A percentile compares a stretch with the other conserved stretches of the same genome.
Evolutionary conservation across 495 filamentous ascomycete genomes (phyloP).

Genomic region (Immersiella caudata): DNA sequence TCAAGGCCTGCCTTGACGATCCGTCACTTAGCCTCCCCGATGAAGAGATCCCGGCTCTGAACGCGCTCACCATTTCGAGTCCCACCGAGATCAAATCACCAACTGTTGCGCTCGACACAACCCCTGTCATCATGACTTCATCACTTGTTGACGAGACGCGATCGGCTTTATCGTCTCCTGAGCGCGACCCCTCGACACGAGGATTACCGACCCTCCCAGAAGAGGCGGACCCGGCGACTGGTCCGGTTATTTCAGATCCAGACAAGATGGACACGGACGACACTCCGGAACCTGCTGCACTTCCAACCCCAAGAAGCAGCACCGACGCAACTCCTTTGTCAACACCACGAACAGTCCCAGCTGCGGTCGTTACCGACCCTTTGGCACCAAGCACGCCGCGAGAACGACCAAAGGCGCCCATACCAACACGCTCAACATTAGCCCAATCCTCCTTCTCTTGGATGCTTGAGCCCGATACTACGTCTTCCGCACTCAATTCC

Average conservation of each 20-base stretch:
- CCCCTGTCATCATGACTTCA: constrained; percentile 37
- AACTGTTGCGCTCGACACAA: constrained; percentile 40
- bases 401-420: constrained; percentile 36
- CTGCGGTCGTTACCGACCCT: neutral
- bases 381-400: neutral
- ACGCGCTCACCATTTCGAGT: constrained; percentile 29
- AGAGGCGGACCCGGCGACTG: constrained; percentile 22
- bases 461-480: constrained; percentile 73
- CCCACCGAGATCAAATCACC: constrained; percentile 28
- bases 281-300: constrained; percentile 22
- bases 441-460: constrained; percentile 90
- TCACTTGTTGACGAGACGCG: constrained; percentile 34
- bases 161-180: constrained; percentile 32
- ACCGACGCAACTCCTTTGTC: neutral
- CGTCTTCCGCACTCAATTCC: constrained; percentile 24
- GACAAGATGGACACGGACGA: constrained; percentile 39
- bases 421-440: constrained; percentile 67
- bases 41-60: constrained; percentile 41
- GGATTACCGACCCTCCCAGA: constrained; percentile 15
- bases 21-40: constrained; percentile 57
- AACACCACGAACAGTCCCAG: neutral
- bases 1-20: constrained; percentile 77
- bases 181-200: neutral
- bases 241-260: constrained; percentile 17
- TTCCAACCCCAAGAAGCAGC: constrained; percentile 16